Base-by-base conservation (phyloP, 2,329 filamentous ascomycete species). In the Ascochyta rabiei region DNA sequence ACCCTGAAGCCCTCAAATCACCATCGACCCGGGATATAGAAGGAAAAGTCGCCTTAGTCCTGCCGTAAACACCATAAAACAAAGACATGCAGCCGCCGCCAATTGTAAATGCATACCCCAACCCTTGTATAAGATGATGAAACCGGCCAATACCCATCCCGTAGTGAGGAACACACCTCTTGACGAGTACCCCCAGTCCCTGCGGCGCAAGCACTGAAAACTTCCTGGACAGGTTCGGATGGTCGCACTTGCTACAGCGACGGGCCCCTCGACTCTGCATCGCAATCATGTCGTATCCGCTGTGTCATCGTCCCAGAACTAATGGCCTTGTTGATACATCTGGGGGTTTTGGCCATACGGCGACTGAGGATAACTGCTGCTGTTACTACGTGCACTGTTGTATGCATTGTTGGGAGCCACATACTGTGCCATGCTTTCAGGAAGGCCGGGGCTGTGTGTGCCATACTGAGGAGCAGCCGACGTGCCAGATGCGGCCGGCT, bases 391-490 rank as follows among this genome's bases (percentile, higher is more conserved):
- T 43, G 69, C 64, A 69, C 71, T 76, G 67, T 75, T 69, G 67
- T 80, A 80, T 60, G 77, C 72, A 63, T 75, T 74, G 57, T 69
- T 73, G 53, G 71, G 69, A 62, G 71, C 71, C 57, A 68, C 73
- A 71, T 82, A 81, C 74, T 81, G 79, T 63, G 76, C 75, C 64
- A 80, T 80, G 63, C 78, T 77, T 57, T 81, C 80, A 49, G 80
- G 74, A 53, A 80, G 75, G 60, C 76, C 73, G 16, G 75, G 76
- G 62, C 76, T 76, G 52, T 76, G 76, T 18, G 77, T 75, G 57
- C 73, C 71, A 63, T 82, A 82, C 66, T 80, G 79, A 54, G 76
- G 72, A 49, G 76, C 74, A 48, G 74, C 68, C 30, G 70, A 64
- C 47, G 76, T 75, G 52, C 74, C 75, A 63, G 74, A 75, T 43